A percentile compares a stretch with the other conserved stretches of the same genome.
Conservation (phyloP, 2,329 filamentous ascomycete species). For the Colletotrichum melonis region DNA sequence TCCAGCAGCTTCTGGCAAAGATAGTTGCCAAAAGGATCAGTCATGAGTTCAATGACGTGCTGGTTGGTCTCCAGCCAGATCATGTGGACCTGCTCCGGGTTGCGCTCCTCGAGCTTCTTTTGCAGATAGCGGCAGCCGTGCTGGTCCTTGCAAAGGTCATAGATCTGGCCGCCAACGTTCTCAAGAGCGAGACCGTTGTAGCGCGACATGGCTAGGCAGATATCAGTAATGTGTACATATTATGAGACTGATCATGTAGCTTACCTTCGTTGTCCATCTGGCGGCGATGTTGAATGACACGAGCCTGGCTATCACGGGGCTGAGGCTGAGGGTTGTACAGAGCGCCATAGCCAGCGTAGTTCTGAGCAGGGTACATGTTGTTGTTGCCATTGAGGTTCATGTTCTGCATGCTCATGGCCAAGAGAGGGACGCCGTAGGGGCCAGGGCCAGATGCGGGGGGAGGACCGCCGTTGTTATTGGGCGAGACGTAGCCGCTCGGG, state of each 20-base stretch:
- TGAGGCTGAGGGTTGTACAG: slow-evolving; percentile 64
- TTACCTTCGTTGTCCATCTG: slow-evolving; percentile 78
- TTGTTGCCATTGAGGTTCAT: slow-evolving; percentile 61
- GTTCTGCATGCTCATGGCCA: slow-evolving; percentile 76
- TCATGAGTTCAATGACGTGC: slow-evolving; percentile 98
- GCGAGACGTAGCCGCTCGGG: slow-evolving; percentile 27
- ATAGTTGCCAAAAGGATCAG: slow-evolving; percentile 98
- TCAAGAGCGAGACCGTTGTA: slow-evolving; percentile 88
- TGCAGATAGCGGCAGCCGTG: slow-evolving; percentile 97
- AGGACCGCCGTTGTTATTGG: slow-evolving; percentile 17
- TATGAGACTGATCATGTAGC: slow-evolving; percentile 33
- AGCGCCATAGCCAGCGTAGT: slow-evolving; percentile 67
- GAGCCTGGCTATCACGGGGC: slow-evolving; percentile 79
- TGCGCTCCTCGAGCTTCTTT: slow-evolving; percentile 94
- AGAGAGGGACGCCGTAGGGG: slow-evolving; percentile 64
- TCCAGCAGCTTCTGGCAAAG: slow-evolving; percentile 98
- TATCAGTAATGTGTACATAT: slow-evolving; percentile 42
- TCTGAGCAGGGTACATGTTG: slow-evolving; percentile 65
- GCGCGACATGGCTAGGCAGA: slow-evolving; percentile 72
- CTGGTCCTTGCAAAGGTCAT: slow-evolving; percentile 95
- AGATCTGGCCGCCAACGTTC: slow-evolving; percentile 84
- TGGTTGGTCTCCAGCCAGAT: slow-evolving; percentile 95
- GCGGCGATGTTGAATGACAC: slow-evolving; percentile 80
- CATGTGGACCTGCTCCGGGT: slow-evolving; percentile 84
- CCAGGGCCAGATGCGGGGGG: slow-evolving; percentile 29